Evolutionary conservation across 441 rosid genomes (phyloP), one percentile per base, ranked within the genome.

Genomic region (Sinapis alba): DNA sequence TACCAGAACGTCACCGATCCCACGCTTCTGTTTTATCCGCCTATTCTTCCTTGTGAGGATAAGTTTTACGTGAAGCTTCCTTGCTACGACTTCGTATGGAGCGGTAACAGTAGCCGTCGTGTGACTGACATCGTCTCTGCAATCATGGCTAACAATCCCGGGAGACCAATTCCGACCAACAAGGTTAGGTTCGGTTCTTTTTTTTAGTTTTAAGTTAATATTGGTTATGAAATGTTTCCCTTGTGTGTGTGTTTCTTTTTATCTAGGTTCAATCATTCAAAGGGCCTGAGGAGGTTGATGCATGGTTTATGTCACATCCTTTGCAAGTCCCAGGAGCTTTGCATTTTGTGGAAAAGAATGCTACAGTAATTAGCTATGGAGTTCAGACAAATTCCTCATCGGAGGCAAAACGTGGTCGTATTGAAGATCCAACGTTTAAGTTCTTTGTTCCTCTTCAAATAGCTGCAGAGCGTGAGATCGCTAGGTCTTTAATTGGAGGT

Each of bases 391-490:
- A 96, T 84, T 93, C 98, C 43, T 84, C 97, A 1, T 73, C 84
- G 10, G 81, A 68, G 69, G 12, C 7, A 19, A 76, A 45, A 36
- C 88, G 97, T 24, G 98, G 97, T 51, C 56, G 61, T 0, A 53
- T 5, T 68, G 95, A 93, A 88, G 98, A 96, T 83, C 95, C 97
- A 10, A 87, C 96, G 13, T 81, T 96, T 81, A 90, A 88, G 83
- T 93, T 89, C 72, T 91, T 85, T 80, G 84, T 93, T 56, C 99
- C 99, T 34, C 95, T 96, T 75, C 98, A 96, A 84, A 77, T 96
- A 57, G 94, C 97, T 1, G 97, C 97, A 6, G 98, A 96, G 77
- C 98, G 97, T 70, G 99, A 91, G 79, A 90, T 96, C 43, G 97
- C 97, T 2, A 89, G 98, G 77, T 88, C 91, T 23, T 65, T 96